phyloP scores from a whole-genome alignment of 2,329 filamentous ascomycete species.

The Basipetospora chlamydospora region DNA sequence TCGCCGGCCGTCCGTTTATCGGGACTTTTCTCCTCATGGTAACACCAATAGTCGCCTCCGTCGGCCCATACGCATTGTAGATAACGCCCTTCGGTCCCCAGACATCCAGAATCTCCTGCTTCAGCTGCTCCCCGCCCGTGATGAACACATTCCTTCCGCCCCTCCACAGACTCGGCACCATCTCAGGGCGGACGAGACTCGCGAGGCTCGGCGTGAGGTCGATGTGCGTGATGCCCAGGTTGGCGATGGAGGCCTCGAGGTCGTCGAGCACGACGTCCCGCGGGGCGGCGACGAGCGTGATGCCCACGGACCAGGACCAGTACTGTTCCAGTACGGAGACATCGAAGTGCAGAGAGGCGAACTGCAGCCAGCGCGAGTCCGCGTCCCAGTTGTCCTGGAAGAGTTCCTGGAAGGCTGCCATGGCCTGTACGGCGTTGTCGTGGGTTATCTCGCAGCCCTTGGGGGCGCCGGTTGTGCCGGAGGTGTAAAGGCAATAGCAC shows the following conservation, averaged over 20 bases:
- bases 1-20: conserved; percentile 62
- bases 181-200: conserved; percentile 59
- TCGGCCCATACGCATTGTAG: conserved; percentile 87
- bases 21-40: conserved; percentile 81
- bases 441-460: conserved; percentile 85
- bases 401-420: conserved; percentile 70
- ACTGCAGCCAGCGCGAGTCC: conserved; percentile 73
- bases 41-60: conserved; percentile 83
- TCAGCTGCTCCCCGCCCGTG: conserved; percentile 77
- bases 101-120: conserved; percentile 72
- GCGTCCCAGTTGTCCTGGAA: conserved; percentile 62
- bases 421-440: conserved; percentile 75
- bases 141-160: conserved; percentile 96
- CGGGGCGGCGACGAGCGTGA: conserved; percentile 68
- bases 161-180: conserved; percentile 63
- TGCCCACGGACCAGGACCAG: conserved; percentile 88
- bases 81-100: conserved; percentile 74
- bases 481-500: conserved; percentile 79
- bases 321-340: conserved; percentile 89
- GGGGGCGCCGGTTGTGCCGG: conserved; percentile 71
- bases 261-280: conserved; percentile 79
- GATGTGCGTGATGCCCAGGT: conserved; percentile 70
- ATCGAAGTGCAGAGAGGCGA: conserved; percentile 89
- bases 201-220: conserved; percentile 84
- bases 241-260: conserved; percentile 55